These are phyloP conservation scores for Monosporascus sp. DNA, from an alignment of 2,329 filamentous ascomycete genomes.

Conservation along the genomic window DNA sequence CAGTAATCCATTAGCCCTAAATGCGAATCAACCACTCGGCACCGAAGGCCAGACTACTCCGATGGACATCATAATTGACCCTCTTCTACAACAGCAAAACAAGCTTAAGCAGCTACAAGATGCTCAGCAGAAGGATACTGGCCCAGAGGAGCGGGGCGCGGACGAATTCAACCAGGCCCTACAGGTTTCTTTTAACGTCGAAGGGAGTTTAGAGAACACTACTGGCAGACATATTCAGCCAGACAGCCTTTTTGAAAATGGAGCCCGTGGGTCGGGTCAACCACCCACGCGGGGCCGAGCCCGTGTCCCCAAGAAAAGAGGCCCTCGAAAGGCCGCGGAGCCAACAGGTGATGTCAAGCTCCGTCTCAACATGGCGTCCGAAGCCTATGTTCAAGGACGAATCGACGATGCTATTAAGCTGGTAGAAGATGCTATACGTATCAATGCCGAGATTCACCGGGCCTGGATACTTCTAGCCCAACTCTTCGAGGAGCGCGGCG, in stretches of 20 bases:
- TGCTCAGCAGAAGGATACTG: neutral
- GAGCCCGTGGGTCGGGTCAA: neutral
- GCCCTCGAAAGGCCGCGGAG: conserved; percentile 57
- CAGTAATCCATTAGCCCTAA: neutral
- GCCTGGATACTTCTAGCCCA: conserved; percentile 59
- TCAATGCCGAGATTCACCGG: conserved; percentile 61
- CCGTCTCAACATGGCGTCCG: conserved; percentile 60
- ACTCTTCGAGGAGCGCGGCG: conserved; percentile 55
- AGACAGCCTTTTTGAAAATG: neutral
- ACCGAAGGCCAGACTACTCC: conserved; percentile 6
- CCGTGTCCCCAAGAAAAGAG: conserved; percentile 25
- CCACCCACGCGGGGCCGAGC: conserved; percentile 5
- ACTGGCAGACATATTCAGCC: neutral
- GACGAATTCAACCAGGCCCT: neutral
- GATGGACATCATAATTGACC: conserved; percentile 15
- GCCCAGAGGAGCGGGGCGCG: neutral
- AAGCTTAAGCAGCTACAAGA: conserved; percentile 9
- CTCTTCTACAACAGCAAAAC: conserved; percentile 20
- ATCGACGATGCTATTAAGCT: conserved; percentile 54
- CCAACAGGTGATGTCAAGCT: conserved; percentile 67
- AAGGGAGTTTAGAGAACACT: neutral
- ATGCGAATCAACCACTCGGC: neutral
- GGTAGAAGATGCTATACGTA: conserved; percentile 59
- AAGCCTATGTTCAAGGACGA: conserved; percentile 58
- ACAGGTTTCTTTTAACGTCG: neutral